These are phyloP conservation scores for Ophiostoma sp. DNA, from an alignment of 2,329 filamentous ascomycete genomes.

Conservation along the genomic window DNA sequence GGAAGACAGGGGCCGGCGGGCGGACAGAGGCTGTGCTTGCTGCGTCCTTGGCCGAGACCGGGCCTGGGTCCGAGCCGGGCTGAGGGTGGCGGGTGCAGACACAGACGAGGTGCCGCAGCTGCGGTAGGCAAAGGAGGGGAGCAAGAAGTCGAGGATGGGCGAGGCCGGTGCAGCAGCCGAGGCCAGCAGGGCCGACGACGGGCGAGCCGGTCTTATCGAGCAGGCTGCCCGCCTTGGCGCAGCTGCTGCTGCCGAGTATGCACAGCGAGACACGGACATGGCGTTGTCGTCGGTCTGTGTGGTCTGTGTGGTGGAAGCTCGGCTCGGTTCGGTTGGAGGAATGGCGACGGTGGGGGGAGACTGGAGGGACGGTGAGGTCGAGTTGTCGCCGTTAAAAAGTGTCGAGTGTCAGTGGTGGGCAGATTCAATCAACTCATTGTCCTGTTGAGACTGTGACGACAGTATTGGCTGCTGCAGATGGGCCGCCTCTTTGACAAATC, in stretches of 20 bases:
- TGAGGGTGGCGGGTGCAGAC: neutral
- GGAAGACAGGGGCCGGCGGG: neutral
- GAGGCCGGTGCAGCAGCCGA: constrained; percentile 24
- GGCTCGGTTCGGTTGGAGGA: neutral
- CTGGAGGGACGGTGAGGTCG: neutral
- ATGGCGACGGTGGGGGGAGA: neutral
- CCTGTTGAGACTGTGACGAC: neutral
- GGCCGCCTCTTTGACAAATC: constrained; percentile 9
- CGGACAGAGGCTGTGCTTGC: neutral
- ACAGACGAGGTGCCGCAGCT: neutral
- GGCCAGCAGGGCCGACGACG: constrained; percentile 3
- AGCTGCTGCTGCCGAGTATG: neutral
- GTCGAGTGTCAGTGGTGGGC: neutral
- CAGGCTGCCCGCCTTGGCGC: neutral
- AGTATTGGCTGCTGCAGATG: neutral
- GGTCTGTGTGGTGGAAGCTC: neutral
- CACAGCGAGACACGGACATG: constrained; percentile 13
- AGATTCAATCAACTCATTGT: neutral
- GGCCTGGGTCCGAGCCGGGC: neutral
- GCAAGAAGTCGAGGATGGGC: constrained; percentile 40
- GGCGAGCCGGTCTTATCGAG: neutral
- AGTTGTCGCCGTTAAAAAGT: neutral
- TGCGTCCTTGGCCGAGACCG: neutral
- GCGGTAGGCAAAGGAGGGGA: constrained; percentile 31
- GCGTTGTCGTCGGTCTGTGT: neutral